Conservation (phyloP, 257 asterid species). For the Solanum pennellii region DNA sequence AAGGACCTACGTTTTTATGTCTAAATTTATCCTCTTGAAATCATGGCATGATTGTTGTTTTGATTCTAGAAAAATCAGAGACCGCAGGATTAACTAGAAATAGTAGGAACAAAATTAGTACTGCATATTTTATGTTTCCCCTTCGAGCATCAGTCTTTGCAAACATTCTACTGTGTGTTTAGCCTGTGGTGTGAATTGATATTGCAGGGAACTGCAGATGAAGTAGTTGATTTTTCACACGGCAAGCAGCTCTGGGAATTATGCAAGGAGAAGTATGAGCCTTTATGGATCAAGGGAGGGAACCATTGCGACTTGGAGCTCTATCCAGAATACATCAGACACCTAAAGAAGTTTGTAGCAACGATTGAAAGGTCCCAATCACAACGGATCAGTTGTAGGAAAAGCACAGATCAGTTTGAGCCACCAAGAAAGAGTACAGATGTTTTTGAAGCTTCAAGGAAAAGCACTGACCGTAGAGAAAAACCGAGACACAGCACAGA, state of each 20-base stretch:
- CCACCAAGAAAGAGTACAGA: slow-evolving; percentile 68
- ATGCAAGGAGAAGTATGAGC: slow-evolving; percentile 78
- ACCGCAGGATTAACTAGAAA: not conserved
- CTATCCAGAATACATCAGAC: slow-evolving; percentile 71
- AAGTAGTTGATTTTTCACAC: slow-evolving; percentile 78
- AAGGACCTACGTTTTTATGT: not conserved
- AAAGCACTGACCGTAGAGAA: slow-evolving; percentile 83
- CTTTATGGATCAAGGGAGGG: slow-evolving; percentile 84
- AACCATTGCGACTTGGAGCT: slow-evolving; percentile 74
- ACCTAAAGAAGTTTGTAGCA: slow-evolving; percentile 64
- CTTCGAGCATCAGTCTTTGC: not conserved
- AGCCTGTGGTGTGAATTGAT: not conserved
- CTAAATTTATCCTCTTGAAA: not conserved
- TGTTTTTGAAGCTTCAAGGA: slow-evolving; percentile 55
- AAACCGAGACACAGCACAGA: slow-evolving; percentile 70
- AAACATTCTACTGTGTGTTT: not conserved
- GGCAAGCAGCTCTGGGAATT: slow-evolving; percentile 88
- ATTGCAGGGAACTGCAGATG: slow-evolving; percentile 80
- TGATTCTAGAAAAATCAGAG: not conserved
- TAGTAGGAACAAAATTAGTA: not conserved
- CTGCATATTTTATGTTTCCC: not conserved
- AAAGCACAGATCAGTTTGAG: slow-evolving; percentile 59
- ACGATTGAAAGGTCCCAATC: slow-evolving; percentile 68
- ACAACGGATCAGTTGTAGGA: slow-evolving; percentile 58
- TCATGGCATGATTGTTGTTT: not conserved